Evolutionary conservation across 139 green algal species (phyloP).

Genomic region (Closterium sp.): DNA sequence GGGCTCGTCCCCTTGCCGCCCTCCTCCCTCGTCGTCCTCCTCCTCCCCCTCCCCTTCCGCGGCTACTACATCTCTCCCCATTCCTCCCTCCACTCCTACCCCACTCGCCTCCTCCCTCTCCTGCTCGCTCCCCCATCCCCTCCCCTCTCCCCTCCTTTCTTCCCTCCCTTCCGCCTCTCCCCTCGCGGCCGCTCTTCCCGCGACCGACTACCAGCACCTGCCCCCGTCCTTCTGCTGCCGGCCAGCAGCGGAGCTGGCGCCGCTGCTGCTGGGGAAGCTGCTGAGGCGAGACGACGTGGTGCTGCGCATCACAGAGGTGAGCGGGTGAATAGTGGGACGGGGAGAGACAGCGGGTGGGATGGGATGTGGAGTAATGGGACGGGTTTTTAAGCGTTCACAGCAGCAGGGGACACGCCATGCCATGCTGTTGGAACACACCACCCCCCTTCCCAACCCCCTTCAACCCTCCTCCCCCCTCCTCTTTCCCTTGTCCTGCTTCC

Average conservation of each 20-base stretch:
- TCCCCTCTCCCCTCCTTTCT: not conserved
- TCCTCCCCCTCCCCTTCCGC: not conserved
- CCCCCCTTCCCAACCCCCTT: not conserved
- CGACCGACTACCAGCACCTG: not conserved
- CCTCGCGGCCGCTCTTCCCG: not conserved
- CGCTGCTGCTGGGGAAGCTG: slow-evolving; percentile 34
- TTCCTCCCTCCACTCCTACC: not conserved
- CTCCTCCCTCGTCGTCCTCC: not conserved
- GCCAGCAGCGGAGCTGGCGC: slow-evolving; percentile 35
- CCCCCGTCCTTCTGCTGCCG: slow-evolving; percentile 9
- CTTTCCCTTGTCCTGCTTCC: not conserved
- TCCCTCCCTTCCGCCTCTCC: not conserved
- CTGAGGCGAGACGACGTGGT: slow-evolving; percentile 36
- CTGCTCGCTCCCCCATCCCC: not conserved
- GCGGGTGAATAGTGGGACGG: too few relatives aligned
- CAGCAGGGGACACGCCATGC: too few relatives aligned
- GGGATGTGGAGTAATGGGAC: too few relatives aligned
- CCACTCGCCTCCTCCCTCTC: not conserved
- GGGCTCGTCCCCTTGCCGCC: too few relatives aligned
- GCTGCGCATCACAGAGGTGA: slow-evolving; percentile 48
- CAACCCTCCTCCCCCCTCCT: not conserved
- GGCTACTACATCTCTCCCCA: not conserved
- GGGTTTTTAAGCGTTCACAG: too few relatives aligned
- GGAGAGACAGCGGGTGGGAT: too few relatives aligned
- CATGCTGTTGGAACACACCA: too few relatives aligned